These are phyloP conservation scores for Ophiocordyceps australis DNA, from an alignment of 2,329 filamentous ascomycete species.

Conservation along the genomic window DNA sequence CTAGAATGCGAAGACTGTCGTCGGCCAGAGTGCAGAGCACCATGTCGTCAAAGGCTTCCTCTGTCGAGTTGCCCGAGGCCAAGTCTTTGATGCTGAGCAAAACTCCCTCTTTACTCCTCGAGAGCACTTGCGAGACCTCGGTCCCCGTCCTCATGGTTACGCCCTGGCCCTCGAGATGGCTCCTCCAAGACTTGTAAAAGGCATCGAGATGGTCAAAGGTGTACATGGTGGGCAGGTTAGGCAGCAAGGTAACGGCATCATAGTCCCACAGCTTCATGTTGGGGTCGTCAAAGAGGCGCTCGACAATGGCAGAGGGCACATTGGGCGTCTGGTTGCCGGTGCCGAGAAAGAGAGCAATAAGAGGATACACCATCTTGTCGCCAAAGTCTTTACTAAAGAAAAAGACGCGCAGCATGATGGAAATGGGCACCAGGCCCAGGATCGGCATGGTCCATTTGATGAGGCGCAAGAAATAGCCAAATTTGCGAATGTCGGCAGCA, in stretches of 20 bases:
- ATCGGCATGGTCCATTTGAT: constrained; percentile 41
- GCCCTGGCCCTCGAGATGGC: constrained; percentile 31
- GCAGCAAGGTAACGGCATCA: constrained; percentile 31
- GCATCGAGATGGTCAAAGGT: constrained; percentile 43
- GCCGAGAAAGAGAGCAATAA: constrained; percentile 56
- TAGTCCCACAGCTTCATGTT: constrained; percentile 43
- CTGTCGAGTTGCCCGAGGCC: constrained; percentile 26
- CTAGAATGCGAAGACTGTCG: constrained; percentile 42
- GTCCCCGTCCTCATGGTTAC: constrained; percentile 37
- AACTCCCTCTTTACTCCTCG: constrained; percentile 31
- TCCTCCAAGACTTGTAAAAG: constrained; percentile 42
- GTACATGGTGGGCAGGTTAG: constrained; percentile 46
- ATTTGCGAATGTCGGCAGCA: constrained; percentile 35
- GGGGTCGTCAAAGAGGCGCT: constrained; percentile 37
- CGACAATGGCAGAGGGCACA: constrained; percentile 49
- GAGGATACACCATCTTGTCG: constrained; percentile 51
- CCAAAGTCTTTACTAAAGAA: constrained; percentile 52
- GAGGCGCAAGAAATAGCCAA: constrained; percentile 34
- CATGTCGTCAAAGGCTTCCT: constrained; percentile 44
- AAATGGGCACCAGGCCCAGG: constrained; percentile 43
- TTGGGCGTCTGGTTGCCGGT: constrained; percentile 60
- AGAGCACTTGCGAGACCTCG: constrained; percentile 32
- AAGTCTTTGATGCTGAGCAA: constrained; percentile 32
- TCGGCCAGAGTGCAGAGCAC: constrained; percentile 49
- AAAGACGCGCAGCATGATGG: constrained; percentile 47